Conservation (phyloP, 345 rosid species). For the Brassica carinata region DNA sequence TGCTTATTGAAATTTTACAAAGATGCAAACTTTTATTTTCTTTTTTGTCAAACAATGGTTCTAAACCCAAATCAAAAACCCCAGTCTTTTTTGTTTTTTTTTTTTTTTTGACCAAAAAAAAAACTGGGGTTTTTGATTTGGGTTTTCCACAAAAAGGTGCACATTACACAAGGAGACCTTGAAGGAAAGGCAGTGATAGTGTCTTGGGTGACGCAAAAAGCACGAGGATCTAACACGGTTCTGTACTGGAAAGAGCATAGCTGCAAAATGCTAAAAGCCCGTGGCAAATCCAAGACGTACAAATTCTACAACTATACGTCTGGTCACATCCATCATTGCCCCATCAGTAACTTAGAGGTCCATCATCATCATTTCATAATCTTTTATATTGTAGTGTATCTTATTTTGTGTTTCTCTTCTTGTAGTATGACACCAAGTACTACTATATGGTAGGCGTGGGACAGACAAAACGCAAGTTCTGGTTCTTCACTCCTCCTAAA, state of each 20-base stretch:
- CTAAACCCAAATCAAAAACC: too few species aligned
- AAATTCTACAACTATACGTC: conserved; percentile 67
- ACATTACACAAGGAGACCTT: conserved; percentile 91
- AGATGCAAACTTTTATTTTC: too few species aligned
- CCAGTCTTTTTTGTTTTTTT: too few species aligned
- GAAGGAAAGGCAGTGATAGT: conserved; percentile 78
- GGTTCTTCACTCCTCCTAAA: conserved; percentile 72
- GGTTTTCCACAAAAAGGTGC: conserved; percentile 44
- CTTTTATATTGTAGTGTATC: background rate
- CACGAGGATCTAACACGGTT: conserved; percentile 63
- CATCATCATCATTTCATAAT: background rate
- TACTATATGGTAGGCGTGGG: conserved; percentile 62
- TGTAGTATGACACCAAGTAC: conserved; percentile 62
- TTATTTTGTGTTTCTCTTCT: background rate
- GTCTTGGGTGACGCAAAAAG: conserved; percentile 85
- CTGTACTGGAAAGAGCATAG: conserved; percentile 66
- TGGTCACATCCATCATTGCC: conserved; percentile 85
- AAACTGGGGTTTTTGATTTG: background rate
- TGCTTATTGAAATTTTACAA: too few species aligned
- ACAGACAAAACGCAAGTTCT: conserved; percentile 51
- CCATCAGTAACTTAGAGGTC: conserved; percentile 67
- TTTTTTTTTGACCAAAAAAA: too few species aligned
- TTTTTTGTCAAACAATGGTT: too few species aligned
- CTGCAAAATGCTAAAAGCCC: conserved; percentile 44
- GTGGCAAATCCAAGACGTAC: conserved; percentile 57